These are phyloP conservation scores for Paecilomyces variotii DNA, from an alignment of 2,329 filamentous ascomycete species.

Conservation along the genomic window DNA sequence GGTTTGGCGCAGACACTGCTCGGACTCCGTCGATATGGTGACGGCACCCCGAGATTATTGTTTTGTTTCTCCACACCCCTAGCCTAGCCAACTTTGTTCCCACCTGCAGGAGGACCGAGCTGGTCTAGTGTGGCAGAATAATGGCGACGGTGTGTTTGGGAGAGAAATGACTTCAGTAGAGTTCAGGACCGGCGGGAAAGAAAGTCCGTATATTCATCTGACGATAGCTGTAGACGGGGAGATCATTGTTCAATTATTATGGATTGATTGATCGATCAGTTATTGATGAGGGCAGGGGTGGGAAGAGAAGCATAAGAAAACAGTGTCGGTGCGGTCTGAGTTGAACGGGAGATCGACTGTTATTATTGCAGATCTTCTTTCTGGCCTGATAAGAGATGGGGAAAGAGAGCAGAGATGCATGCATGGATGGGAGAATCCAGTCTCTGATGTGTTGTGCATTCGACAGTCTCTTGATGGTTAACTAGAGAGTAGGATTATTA, in stretches of 20 bases:
- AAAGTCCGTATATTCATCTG: background rate
- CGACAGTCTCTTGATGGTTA: background rate
- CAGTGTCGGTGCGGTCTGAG: background rate
- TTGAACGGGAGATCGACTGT: background rate
- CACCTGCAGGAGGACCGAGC: background rate
- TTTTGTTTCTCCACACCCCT: background rate
- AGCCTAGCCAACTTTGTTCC: background rate
- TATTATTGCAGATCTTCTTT: background rate
- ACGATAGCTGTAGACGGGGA: background rate
- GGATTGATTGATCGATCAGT: background rate
- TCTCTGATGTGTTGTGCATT: background rate
- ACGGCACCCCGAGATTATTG: background rate
- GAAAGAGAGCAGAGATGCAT: background rate
- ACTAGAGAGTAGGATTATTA: background rate
- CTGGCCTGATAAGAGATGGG: background rate
- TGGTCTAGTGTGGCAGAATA: background rate
- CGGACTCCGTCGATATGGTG: background rate
- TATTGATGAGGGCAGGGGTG: background rate
- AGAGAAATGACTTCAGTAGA: background rate
- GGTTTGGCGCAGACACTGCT: background rate
- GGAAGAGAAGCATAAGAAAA: background rate
- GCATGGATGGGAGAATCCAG: background rate
- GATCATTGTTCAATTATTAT: background rate
- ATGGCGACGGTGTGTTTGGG: background rate
- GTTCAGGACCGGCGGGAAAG: background rate